Evolutionary conservation across 257 asterid genomes (phyloP).

Genomic region (Ilex asprella): DNA sequence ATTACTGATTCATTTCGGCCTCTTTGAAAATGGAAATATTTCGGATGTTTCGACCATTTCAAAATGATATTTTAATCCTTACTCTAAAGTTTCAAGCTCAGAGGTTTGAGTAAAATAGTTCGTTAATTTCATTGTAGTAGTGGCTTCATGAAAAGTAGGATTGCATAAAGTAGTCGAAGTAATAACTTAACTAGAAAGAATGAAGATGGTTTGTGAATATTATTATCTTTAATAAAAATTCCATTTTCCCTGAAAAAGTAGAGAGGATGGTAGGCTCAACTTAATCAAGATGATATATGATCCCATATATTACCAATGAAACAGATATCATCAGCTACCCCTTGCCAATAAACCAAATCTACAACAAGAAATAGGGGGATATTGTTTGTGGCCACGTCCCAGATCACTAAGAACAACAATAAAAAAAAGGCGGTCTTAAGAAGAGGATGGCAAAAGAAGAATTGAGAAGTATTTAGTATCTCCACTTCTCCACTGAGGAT

Average conservation of each 20-base stretch:
- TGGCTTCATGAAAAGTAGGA: background rate
- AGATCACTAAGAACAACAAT: too few relatives aligned
- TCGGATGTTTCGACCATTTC: too few relatives aligned
- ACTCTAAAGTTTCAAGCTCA: background rate
- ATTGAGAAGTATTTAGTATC: too few relatives aligned
- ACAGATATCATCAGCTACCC: background rate
- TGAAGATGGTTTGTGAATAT: background rate
- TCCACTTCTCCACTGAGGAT: too few relatives aligned
- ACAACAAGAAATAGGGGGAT: background rate
- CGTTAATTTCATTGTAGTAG: background rate
- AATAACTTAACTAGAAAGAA: background rate
- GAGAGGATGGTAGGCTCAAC: background rate
- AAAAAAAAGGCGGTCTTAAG: too few relatives aligned
- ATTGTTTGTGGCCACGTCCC: background rate
- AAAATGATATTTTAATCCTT: too few relatives aligned
- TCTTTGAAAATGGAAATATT: too few relatives aligned
- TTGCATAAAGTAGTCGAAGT: background rate
- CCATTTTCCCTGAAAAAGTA: background rate
- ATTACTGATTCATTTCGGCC: too few relatives aligned
- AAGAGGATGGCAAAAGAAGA: too few relatives aligned
- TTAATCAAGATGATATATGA: background rate
- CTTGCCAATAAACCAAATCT: background rate
- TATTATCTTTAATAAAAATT: too few relatives aligned
- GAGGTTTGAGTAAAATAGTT: background rate
- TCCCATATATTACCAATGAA: too few relatives aligned